phyloP scores from a whole-genome alignment of 75 land plant genomes.

The Sequoiadendron giganteum region DNA sequence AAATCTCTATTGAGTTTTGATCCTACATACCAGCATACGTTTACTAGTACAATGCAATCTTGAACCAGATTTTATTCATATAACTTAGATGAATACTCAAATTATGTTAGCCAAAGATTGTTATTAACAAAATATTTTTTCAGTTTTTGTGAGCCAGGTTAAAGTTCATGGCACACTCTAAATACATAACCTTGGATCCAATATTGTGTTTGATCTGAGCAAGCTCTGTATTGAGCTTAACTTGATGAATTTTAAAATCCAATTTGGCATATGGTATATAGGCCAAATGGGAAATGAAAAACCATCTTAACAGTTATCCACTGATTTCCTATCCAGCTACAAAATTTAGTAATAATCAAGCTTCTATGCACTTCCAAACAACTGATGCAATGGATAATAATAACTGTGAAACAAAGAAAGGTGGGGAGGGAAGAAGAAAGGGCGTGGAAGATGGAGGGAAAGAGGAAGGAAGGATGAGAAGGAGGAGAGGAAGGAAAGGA shows the following conservation, averaged over 20 bases:
- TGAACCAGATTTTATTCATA: too few relatives aligned
- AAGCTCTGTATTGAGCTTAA: neutral
- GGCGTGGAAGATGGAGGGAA: neutral
- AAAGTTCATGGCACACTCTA: too few relatives aligned
- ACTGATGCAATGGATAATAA: neutral
- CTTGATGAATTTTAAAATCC: neutral
- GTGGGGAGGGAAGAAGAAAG: neutral
- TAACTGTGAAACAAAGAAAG: neutral
- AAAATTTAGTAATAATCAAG: neutral
- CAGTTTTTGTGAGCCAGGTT: too few relatives aligned
- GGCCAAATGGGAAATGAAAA: neutral
- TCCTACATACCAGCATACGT: too few relatives aligned
- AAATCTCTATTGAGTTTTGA: too few relatives aligned
- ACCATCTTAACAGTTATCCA: neutral
- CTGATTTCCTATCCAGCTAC: neutral
- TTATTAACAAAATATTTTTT: too few relatives aligned
- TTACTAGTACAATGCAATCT: too few relatives aligned
- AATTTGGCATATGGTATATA: neutral
- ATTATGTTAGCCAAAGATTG: too few relatives aligned
- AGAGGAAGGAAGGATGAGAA: neutral
- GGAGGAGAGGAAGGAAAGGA: neutral
- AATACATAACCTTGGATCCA: neutral
- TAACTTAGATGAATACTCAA: too few relatives aligned
- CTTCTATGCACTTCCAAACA: neutral
- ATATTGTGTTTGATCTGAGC: neutral